phyloP scores from a whole-genome alignment of 768 basidiomycete species.

The Auriscalpium microsporum region DNA sequence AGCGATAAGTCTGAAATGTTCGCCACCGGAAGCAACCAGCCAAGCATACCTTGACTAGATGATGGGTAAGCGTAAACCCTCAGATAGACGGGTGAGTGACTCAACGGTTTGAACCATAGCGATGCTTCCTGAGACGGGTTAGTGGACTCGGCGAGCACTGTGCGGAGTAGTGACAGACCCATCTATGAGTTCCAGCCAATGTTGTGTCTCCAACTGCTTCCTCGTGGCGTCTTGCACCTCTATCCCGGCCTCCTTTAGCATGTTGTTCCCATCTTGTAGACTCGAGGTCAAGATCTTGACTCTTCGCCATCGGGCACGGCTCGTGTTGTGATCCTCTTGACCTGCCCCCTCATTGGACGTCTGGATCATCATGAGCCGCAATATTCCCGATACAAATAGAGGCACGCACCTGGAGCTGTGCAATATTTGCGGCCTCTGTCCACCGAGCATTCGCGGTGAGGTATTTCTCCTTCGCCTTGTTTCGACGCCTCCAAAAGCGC shows the following conservation, averaged over 20 bases:
- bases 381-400: background rate
- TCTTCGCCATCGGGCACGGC: constrained; percentile 39
- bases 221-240: constrained; percentile 24
- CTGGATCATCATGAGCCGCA: background rate
- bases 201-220: constrained; percentile 50
- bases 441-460: constrained; percentile 22
- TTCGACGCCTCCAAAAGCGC: constrained; percentile 28
- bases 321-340: constrained; percentile 39
- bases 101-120: constrained; percentile 52
- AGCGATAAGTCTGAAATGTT: background rate
- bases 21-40: background rate
- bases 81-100: background rate
- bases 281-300: constrained; percentile 33
- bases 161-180: constrained; percentile 26
- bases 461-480: constrained; percentile 20
- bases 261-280: constrained; percentile 36
- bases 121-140: constrained; percentile 37
- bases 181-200: constrained; percentile 58
- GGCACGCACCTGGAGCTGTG: constrained; percentile 28
- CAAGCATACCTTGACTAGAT: constrained; percentile 35
- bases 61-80: background rate
- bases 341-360: constrained; percentile 23
- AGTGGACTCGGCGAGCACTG: background rate
- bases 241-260: constrained; percentile 25
- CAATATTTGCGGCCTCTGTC: constrained; percentile 29